A percentile compares a stretch with the other conserved stretches of the same genome.
Evolutionary conservation across 805 yeast species (phyloP).

Genomic region (Lipomyces yamadae): DNA sequence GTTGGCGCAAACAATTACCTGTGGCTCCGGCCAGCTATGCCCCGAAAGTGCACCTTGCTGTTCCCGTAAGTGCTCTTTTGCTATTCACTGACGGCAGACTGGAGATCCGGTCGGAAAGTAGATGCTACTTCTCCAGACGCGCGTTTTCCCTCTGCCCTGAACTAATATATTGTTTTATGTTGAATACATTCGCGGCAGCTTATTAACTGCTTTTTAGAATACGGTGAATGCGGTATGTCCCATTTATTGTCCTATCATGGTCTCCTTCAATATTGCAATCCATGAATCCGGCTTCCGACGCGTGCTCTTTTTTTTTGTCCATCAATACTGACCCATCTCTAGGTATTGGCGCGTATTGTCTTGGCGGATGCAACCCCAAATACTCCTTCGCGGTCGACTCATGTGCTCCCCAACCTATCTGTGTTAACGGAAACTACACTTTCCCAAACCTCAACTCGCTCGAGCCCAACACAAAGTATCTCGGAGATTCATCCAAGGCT

Average conservation of each 20-base stretch:
- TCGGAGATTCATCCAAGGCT: conserved; percentile 70
- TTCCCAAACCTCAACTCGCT: conserved; percentile 47
- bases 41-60: conserved; percentile 88
- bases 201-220: conserved; percentile 44
- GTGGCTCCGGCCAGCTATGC: conserved; percentile 63
- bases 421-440: conserved; percentile 50
- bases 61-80: conserved; percentile 49
- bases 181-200: background rate
- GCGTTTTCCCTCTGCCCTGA: background rate
- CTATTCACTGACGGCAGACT: no score
- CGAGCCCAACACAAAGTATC: conserved; percentile 50
- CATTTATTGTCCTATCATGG: background rate
- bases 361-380: conserved; percentile 86
- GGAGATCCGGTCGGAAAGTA: background rate
- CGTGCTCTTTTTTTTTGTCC: no score
- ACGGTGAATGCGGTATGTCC: conserved; percentile 69
- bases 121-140: background rate
- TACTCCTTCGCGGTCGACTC: conserved; percentile 66
- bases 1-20: conserved; percentile 45
- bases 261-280: background rate
- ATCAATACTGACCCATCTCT: background rate
- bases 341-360: conserved; percentile 67
- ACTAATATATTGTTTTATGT: background rate
- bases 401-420: conserved; percentile 86
- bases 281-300: no score